A percentile compares a stretch with the other conserved stretches of the same genome.
These are phyloP conservation scores for Mycena haematopus DNA, from an alignment of 768 basidiomycete genomes.

Conservation along the genomic window DNA sequence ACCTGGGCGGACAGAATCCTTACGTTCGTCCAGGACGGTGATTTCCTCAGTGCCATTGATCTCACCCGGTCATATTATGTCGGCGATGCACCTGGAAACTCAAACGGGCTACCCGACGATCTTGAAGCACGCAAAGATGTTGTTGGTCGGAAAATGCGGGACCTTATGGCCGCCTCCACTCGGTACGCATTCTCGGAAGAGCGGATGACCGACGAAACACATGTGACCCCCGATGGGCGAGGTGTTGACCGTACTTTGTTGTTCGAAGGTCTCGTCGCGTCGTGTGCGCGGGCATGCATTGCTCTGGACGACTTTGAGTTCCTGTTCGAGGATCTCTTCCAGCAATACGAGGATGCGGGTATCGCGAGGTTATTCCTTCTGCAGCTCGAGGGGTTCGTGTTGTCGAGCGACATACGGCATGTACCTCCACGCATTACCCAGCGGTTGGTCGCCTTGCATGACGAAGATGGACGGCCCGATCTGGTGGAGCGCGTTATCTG, in stretches of 20 bases:
- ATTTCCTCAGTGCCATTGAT: slow-evolving; percentile 91
- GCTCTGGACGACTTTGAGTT: slow-evolving; percentile 84
- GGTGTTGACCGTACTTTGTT: slow-evolving; percentile 92
- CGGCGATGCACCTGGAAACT: slow-evolving; percentile 82
- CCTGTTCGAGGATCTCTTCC: slow-evolving; percentile 92
- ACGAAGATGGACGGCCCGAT: slow-evolving; percentile 70
- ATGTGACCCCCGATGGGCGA: slow-evolving; percentile 78
- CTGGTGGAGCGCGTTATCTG: slow-evolving; percentile 90
- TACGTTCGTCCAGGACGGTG: slow-evolving; percentile 79
- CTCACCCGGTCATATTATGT: slow-evolving; percentile 83
- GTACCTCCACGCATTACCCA: slow-evolving; percentile 92
- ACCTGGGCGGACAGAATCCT: slow-evolving; percentile 97
- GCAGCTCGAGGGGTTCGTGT: slow-evolving; percentile 82
- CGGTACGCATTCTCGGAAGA: slow-evolving; percentile 95
- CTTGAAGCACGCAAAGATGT: slow-evolving; percentile 60
- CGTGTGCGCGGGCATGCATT: slow-evolving; percentile 80
- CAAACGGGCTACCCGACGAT: slow-evolving; percentile 82
- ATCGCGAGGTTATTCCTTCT: slow-evolving; percentile 85
- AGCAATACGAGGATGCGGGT: slow-evolving; percentile 83
- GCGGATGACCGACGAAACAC: slow-evolving; percentile 89
- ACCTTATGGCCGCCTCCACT: slow-evolving; percentile 87
- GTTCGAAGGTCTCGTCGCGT: slow-evolving; percentile 86
- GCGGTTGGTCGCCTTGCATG: slow-evolving; percentile 79
- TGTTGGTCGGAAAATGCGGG: slow-evolving; percentile 77
- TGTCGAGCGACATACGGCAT: slow-evolving; percentile 71